Percentiles rank a stretch among this genome's conserved stretches.
Evolutionary conservation across 306 rosid species (phyloP).

Genomic region (Lathyrus oleraceus): DNA sequence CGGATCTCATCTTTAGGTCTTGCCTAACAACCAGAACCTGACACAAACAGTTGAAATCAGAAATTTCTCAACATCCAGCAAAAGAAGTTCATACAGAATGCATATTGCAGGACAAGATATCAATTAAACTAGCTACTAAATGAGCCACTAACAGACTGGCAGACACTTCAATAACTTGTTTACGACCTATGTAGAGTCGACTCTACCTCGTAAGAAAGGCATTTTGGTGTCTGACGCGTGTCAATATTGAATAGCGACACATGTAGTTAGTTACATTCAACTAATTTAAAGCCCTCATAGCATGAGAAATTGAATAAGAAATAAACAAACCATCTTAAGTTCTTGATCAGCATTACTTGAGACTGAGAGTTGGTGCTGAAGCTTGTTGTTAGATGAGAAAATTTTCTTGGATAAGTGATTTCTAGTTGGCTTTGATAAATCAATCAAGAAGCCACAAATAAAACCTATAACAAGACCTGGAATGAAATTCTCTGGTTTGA

Average conservation of each 20-base stretch:
- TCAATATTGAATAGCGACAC: not conserved
- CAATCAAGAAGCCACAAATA: constrained; percentile 70
- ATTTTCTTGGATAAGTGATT: constrained; percentile 42
- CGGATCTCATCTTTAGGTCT: constrained; percentile 87
- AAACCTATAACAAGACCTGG: constrained; percentile 94
- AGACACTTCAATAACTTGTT: constrained; percentile 16
- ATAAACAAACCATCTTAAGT: constrained; percentile 68
- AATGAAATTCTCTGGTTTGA: constrained; percentile 81
- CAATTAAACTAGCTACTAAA: constrained; percentile 19
- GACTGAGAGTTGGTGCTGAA: constrained; percentile 44
- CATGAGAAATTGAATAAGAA: constrained; percentile 24
- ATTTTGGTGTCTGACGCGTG: not conserved
- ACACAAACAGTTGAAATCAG: constrained; percentile 32
- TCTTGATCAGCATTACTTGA: constrained; percentile 63
- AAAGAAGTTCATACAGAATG: constrained; percentile 4
- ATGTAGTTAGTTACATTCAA: constrained; percentile 7
- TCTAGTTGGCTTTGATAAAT: constrained; percentile 58
- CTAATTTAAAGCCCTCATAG: constrained; percentile 2
- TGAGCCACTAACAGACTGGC: constrained; percentile 19
- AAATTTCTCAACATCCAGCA: constrained; percentile 24
- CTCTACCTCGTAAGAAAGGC: not conserved
- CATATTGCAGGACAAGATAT: constrained; percentile 24
- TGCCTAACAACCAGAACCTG: constrained; percentile 88
- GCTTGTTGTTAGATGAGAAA: constrained; percentile 50
- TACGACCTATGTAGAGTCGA: not conserved